A percentile compares a stretch with the other conserved stretches of the same genome.
These are phyloP conservation scores for Sisymbrium altissimum DNA, from an alignment of 345 rosid genomes.

Conservation along the genomic window DNA sequence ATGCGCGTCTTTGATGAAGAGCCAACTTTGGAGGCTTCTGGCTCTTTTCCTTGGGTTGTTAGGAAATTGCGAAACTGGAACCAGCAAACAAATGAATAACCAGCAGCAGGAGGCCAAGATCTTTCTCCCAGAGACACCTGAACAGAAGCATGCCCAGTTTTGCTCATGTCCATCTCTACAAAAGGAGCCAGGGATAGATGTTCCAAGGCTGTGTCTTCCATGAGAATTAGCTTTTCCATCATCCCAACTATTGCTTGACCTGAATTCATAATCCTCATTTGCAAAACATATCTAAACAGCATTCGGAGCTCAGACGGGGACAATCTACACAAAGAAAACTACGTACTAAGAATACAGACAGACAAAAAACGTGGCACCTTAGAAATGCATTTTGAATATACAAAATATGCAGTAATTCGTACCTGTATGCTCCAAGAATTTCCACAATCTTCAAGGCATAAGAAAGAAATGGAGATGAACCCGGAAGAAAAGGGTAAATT, in stretches of 20 bases:
- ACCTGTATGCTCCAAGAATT: constrained; percentile 97
- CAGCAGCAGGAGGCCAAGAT: constrained; percentile 99
- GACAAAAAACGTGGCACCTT: constrained; percentile 17
- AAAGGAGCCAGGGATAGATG: constrained; percentile 90
- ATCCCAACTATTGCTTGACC: constrained; percentile 78
- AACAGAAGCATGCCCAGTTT: constrained; percentile 91
- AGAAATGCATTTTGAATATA: constrained; percentile 4
- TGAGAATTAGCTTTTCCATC: constrained; percentile 89
- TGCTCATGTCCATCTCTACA: constrained; percentile 95
- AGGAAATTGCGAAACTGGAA: constrained; percentile 81
- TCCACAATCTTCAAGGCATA: constrained; percentile 93
- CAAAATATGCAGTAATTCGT: constrained; percentile 10
- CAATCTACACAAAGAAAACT: constrained; percentile 61
- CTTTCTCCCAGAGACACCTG: constrained; percentile 98
- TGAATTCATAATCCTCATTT: constrained; percentile 74
- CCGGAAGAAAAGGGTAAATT: constrained; percentile 77
- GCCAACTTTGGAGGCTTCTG: constrained; percentile 56
- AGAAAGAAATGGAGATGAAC: constrained; percentile 80
- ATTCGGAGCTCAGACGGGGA: constrained; percentile 86
- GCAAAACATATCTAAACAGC: constrained; percentile 81
- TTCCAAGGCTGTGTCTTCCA: constrained; percentile 79
- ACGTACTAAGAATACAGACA: constrained; percentile 18
- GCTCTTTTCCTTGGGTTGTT: constrained; percentile 62
- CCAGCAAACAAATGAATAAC: constrained; percentile 99
- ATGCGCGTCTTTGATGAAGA: constrained; percentile 47